Conservation (phyloP, 2,329 filamentous ascomycete genomes). For the Colletotrichum gloeosporioides region DNA sequence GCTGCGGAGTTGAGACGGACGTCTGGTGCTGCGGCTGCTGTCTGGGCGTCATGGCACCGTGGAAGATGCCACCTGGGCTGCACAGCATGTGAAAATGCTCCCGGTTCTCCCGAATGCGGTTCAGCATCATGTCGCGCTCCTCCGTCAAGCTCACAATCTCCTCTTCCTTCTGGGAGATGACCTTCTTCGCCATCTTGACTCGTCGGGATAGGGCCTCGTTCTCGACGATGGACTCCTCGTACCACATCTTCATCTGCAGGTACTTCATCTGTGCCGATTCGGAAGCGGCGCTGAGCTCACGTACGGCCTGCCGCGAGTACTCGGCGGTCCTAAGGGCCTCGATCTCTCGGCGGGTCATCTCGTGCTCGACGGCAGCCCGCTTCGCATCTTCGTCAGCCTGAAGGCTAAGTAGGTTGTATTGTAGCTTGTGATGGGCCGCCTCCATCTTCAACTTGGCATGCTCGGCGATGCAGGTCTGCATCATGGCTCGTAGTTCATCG, state of each 20-base stretch:
- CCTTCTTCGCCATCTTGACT: constrained; percentile 75
- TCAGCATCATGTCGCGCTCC: constrained; percentile 78
- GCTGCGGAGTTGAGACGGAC: constrained; percentile 46
- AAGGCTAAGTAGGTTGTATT: constrained; percentile 83
- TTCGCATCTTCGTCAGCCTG: constrained; percentile 86
- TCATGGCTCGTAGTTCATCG: constrained; percentile 62
- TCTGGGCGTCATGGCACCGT: constrained; percentile 66
- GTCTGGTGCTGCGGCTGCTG: constrained; percentile 34
- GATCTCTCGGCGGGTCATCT: constrained; percentile 88
- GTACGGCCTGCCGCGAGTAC: constrained; percentile 66
- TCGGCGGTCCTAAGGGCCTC: constrained; percentile 81
- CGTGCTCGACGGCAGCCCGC: constrained; percentile 87
- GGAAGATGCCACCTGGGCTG: constrained; percentile 73
- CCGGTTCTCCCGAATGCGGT: constrained; percentile 86
- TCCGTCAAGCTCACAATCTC: constrained; percentile 74
- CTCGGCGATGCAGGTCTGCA: constrained; percentile 60
- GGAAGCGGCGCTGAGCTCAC: constrained; percentile 55
- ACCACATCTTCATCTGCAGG: constrained; percentile 68
- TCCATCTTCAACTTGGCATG: constrained; percentile 75
- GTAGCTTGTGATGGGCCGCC: constrained; percentile 87
- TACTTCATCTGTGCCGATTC: constrained; percentile 61
- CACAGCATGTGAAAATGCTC: constrained; percentile 84
- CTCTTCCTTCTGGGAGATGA: constrained; percentile 80
- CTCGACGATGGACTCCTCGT: constrained; percentile 70
- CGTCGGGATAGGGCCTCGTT: constrained; percentile 69